Base-by-base conservation (phyloP, 2,329 filamentous ascomycete species). In the Colletotrichum orchidophilum region DNA sequence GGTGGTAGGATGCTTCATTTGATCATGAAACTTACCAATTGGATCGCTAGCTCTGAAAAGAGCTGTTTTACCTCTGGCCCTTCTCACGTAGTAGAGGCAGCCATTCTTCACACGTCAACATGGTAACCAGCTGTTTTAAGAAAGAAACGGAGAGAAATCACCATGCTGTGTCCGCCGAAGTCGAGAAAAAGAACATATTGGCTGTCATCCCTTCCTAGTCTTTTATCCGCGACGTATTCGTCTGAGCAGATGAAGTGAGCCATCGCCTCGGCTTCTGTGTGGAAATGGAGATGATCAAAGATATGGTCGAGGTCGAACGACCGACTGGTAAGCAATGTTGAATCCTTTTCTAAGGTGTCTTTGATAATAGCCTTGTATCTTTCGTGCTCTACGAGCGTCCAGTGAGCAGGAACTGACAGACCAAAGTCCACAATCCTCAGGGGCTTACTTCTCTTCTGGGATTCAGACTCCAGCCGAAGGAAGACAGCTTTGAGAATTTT, bases 81-180 rank as follows among this genome's bases (percentile, higher is more conserved):
- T 29, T 33, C 33, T 55, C 4, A 73, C 57, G 15, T 31, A 55
- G 39, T 60, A 73, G 3, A 60, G 50, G 27, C 66, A 70, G 9
- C 71, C 66, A 12, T 70, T 73, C 67, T 70, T 11, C 1, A 9
- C 5, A 29, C 8, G 33, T 4, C 11, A 39, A 15, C 3, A 15
- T 39, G n/a, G 35, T 15, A 33, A 35, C 6, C 21, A 29, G 1
- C 2, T 3, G 4, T n/a, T 11, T 12, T 35, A 12, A 3, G 7
- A 35, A n/a, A 11, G 42, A 12, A 12, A 33, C 5, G 29, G 18
- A 13, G 27, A 18, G 5, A 7, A 63, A 7, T 54, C 46, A 73
- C 71, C 71, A 73, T 66, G 26, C 59, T 71, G 33, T 71, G 71
- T 1, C 66, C 71, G 2, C 70, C 66, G n/a, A 66, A 71, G 18